Evolutionary conservation across 1,284 basidiomycete genomes (phyloP), one percentile per base, ranked within the genome.

Genomic region (Melampsora larici-populina): DNA sequence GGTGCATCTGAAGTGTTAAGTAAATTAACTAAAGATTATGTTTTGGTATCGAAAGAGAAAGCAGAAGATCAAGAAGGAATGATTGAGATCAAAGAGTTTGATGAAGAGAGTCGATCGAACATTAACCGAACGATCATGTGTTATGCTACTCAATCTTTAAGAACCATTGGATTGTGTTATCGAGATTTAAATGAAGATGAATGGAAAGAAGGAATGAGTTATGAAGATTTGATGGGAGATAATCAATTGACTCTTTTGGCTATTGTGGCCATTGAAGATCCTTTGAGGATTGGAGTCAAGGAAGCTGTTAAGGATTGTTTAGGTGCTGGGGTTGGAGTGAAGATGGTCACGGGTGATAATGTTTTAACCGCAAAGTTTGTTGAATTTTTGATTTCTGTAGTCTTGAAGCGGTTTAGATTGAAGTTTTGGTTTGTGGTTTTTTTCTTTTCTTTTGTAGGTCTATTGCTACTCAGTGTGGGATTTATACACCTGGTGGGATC

Each of bases 1-100:
- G 84, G 84, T 60, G 84, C 84, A 48, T 81, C 80, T 63, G 84
- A 85, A 74, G 82, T 84, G 6, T 79, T 85, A 17, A 82, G 75
- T 64, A 70, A 78, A 24, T 58, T 79, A 21, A 76, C 73, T 3
- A 68, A 63, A 26, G 64, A 68, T 31, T 76, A 76, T 24, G 73
- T 76, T 24, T 68, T 33, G 15, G 65, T n/a, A n/a, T 76, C 1
- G 63, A 63, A 29, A 49, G 63, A 79, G 24, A 79, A 49, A 36
- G 70, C 31, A 6, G 63, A 66, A 48, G 31, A 33, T 17, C 71
- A 68, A 33, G 70, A 78, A 26, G 65, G n/a, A n/a, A n/a, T n/a
- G 51, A 21, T 49, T 55, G 15, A 67, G 69, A 17, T 18, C 65
- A 15, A 70, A 70, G 29, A 70, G 66, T 70, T 77, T 74, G 29